phyloP scores from a whole-genome alignment of 176 grass and related monocot species.

The Triticum urartu region DNA sequence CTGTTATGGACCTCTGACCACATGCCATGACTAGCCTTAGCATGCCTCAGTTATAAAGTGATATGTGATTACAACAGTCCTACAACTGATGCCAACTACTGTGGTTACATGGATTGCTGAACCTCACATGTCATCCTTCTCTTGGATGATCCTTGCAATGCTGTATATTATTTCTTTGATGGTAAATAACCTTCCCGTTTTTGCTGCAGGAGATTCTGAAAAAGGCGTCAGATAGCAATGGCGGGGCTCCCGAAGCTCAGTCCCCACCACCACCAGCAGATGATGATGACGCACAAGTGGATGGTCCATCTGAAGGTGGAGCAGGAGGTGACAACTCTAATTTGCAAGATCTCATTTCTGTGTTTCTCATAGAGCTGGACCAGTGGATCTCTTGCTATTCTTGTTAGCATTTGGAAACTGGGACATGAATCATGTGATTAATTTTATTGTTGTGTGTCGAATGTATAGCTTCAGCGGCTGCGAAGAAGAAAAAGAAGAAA shows the following conservation, averaged over 20 bases:
- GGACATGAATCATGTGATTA: background rate
- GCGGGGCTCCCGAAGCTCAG: constrained; percentile 8
- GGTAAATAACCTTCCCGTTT: background rate
- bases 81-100: background rate
- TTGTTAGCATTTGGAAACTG: constrained; percentile 1
- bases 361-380: background rate
- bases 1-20: background rate
- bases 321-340: constrained; percentile 42
- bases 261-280: constrained; percentile 41
- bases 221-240: constrained; percentile 19
- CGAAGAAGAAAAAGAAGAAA: constrained; percentile 91
- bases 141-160: background rate
- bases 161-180: background rate
- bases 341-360: constrained; percentile 16
- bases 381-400: constrained; percentile 1
- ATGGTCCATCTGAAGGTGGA: constrained; percentile 54
- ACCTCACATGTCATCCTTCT: background rate
- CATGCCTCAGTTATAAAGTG: background rate
- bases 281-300: constrained; percentile 45
- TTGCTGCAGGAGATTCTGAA: constrained; percentile 20
- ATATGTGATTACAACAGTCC: background rate
- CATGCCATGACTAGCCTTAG: background rate
- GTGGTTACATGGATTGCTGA: background rate
- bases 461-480: constrained; percentile 35
- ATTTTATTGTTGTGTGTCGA: constrained; percentile 22